phyloP scores from a whole-genome alignment of 768 basidiomycete species.

The Mycena venus region DNA sequence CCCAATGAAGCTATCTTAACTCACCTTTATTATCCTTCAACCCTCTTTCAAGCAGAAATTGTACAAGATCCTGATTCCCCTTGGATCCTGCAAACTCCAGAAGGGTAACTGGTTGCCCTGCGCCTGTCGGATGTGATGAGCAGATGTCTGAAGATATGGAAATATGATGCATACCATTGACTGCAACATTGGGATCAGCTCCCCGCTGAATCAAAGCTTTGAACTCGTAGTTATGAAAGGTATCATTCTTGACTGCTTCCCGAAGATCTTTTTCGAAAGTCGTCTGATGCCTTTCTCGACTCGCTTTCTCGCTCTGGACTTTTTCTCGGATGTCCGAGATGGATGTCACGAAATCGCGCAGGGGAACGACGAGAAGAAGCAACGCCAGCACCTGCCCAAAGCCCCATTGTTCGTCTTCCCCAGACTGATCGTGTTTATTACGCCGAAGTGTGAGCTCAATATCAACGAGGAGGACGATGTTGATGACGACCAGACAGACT shows the following conservation, averaged over 20 bases:
- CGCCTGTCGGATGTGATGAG: not conserved
- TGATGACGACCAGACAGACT: no score
- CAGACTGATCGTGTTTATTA: no score
- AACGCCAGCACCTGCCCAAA: no score
- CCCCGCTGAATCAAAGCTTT: not conserved
- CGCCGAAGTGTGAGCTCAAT: no score
- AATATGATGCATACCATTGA: not conserved
- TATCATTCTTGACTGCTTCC: not conserved
- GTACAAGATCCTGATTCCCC: not conserved
- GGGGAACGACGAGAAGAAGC: no score
- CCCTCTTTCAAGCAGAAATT: not conserved
- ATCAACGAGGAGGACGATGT: not conserved
- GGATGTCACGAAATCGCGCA: no score
- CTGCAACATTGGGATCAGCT: not conserved
- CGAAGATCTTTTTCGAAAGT: not conserved
- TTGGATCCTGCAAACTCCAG: not conserved
- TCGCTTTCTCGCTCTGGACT: not conserved
- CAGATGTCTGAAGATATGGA: not conserved
- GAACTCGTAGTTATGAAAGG: not conserved
- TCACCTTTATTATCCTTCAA: no score
- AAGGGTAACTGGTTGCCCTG: not conserved
- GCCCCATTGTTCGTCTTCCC: no score
- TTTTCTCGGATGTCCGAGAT: slow-evolving; percentile 5
- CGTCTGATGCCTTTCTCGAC: not conserved
- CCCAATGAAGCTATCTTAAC: not conserved